phyloP scores from a whole-genome alignment of 73 alveolate genomes.

The Stentor roeselii region DNA sequence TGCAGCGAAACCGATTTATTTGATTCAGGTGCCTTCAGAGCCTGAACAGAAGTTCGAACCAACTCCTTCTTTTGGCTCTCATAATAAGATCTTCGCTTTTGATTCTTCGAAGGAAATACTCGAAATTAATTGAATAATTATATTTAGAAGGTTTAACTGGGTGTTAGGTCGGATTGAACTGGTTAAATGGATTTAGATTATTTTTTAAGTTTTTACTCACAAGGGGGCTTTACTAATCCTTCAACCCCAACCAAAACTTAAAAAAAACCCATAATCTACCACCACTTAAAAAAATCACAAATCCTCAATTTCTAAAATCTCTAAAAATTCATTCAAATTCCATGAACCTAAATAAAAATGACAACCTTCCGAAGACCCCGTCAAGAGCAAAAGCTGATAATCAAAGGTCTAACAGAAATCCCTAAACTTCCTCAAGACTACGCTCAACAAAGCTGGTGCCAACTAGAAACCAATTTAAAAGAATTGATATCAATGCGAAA shows the following conservation, averaged over 20 bases:
- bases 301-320: too few relatives aligned
- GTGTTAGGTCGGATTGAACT: conserved; percentile 4
- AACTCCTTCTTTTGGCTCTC: background rate
- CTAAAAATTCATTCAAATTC: too few relatives aligned
- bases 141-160: background rate
- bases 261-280: too few relatives aligned
- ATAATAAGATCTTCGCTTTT: background rate
- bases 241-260: too few relatives aligned
- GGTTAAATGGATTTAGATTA: too few relatives aligned
- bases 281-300: too few relatives aligned
- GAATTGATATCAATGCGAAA: background rate
- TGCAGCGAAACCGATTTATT: background rate
- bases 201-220: too few relatives aligned
- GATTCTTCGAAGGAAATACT: background rate
- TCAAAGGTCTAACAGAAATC: background rate
- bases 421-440: conserved; percentile 9
- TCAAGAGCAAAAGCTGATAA: background rate
- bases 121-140: background rate
- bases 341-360: conserved; percentile 25
- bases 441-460: background rate
- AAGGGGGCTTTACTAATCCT: too few relatives aligned
- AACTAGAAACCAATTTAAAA: background rate
- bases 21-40: conserved; percentile 1
- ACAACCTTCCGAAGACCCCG: conserved; percentile 16
- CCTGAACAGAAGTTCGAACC: conserved; percentile 15